Base-by-base conservation (phyloP, 225 moss, liverwort and hornwort species). In the Climacium dendroides region DNA sequence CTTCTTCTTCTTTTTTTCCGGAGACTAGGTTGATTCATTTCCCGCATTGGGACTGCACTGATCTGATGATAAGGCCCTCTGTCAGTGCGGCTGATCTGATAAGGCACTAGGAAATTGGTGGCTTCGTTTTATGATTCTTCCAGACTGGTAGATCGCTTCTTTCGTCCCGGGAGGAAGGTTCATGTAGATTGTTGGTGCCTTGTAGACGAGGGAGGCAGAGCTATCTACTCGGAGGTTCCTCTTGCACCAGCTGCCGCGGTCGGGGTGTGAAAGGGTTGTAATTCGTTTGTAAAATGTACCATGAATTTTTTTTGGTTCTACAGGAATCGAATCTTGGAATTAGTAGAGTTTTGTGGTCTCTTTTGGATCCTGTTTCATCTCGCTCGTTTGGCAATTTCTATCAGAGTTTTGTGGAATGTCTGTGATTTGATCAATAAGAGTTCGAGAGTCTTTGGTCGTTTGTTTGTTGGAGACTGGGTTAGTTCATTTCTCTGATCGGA, bases 231-330 rank as follows among this genome's bases (percentile, higher is more conserved):
- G 88, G 64, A 83, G 90, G 65, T 83, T 60, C 72, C 41, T 39
- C 55, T 52, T 72, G n/a, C 90, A 69, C 55, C 61, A 75, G 43
- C 85, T 67, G 48, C 24, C 34, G 16, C 35, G 6, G 20, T 39
- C 25, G 4, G 28, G 37, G 48, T 78, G 89, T 57, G 79, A 58
- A 65, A 66, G 80, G 39, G 71, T 60, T 72, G 13, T 63, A 54
- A 39, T 78, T 78, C 76, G 54, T 85, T 78, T 87, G 81, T 84
- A 84, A 91, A 65, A 87, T 87, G 91, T 89, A 89, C 85, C 87
- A 89, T 89, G 91, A 80, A 75, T 14, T 76, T 18, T 11, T 83
- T 91, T 89, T 75, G 70, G 75, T 84, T 80, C 70, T 55, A 28
- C 20, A 86, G 75, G 74, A 74, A 45, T 65, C 34, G 2, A 37